phyloP scores from a whole-genome alignment of 2,329 filamentous ascomycete genomes.

The Arthrobotrys conoides region DNA sequence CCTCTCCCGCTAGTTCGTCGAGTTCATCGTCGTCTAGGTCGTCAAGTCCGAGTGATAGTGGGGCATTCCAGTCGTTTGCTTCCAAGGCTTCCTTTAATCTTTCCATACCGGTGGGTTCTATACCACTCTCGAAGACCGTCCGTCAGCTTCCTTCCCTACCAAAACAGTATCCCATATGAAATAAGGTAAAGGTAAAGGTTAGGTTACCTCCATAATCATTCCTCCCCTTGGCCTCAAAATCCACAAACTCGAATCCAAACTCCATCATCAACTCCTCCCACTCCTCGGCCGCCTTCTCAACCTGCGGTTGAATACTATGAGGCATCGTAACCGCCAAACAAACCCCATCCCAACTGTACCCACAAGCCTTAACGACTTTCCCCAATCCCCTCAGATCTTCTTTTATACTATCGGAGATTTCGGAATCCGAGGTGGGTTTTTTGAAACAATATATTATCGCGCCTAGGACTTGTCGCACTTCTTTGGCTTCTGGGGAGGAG shows the following conservation, averaged over 20 bases:
- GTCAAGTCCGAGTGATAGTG: conserved; percentile 51
- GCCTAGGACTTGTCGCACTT: conserved; percentile 75
- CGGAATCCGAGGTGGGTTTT: conserved; percentile 62
- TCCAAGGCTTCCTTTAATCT: conserved; percentile 75
- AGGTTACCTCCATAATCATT: conserved; percentile 57
- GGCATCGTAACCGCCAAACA: conserved; percentile 73
- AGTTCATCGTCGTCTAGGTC: conserved; percentile 66
- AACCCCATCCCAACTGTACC: conserved; percentile 77
- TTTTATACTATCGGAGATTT: not conserved
- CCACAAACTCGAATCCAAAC: conserved; percentile 76
- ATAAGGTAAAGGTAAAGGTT: not conserved
- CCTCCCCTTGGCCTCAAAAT: conserved; percentile 68
- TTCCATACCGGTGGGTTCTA: conserved; percentile 74
- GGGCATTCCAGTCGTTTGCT: conserved; percentile 75
- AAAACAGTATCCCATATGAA: too few species aligned
- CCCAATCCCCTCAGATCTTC: conserved; percentile 63
- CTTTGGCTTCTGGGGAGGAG: conserved; percentile 74
- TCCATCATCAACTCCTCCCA: conserved; percentile 69
- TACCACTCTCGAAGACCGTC: not conserved
- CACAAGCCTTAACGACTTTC: conserved; percentile 71
- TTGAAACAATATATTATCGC: conserved; percentile 73
- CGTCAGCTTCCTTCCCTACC: conserved; percentile 62
- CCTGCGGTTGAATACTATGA: conserved; percentile 67
- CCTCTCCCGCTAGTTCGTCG: conserved; percentile 66
- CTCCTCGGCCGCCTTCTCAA: conserved; percentile 67